Percentiles rank a stretch among this genome's conserved stretches.
phyloP scores from a whole-genome alignment of 2,329 filamentous ascomycete genomes.

The Arthrobotrys musiformis region DNA sequence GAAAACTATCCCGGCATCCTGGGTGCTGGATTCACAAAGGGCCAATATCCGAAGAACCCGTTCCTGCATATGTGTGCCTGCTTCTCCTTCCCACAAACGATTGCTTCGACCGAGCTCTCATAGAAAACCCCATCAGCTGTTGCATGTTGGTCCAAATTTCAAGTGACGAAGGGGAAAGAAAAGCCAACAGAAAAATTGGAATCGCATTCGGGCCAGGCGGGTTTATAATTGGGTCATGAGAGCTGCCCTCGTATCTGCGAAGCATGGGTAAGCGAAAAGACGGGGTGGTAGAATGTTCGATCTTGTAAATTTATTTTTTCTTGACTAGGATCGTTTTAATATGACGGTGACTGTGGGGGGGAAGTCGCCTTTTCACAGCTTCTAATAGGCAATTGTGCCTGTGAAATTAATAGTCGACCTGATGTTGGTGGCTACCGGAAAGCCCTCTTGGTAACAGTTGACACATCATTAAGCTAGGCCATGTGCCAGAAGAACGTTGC shows the following conservation, averaged over 20 bases:
- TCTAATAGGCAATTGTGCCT: constrained; percentile 1
- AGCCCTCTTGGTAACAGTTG: constrained; percentile 7
- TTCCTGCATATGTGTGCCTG: constrained; percentile 36
- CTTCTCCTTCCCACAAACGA: neutral
- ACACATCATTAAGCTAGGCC: neutral
- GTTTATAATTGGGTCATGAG: constrained; percentile 50
- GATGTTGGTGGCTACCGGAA: constrained; percentile 50
- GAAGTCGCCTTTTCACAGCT: neutral
- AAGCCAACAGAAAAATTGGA: neutral
- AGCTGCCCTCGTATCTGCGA: constrained; percentile 27
- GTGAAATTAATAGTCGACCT: constrained; percentile 44
- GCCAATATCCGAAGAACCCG: constrained; percentile 22
- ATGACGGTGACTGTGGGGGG: constrained; percentile 21
- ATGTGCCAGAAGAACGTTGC: constrained; percentile 1
- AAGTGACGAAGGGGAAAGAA: neutral
- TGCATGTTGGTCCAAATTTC: neutral
- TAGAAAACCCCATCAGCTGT: neutral
- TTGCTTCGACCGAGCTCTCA: constrained; percentile 5
- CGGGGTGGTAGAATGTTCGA: constrained; percentile 36
- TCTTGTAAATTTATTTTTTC: constrained; percentile 17
- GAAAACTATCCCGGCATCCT: constrained; percentile 14
- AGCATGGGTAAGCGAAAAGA: constrained; percentile 38
- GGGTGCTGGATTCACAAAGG: constrained; percentile 36
- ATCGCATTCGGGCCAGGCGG: constrained; percentile 35
- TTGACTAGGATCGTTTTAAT: constrained; percentile 19